Base-by-base conservation (phyloP, 2,329 filamentous ascomycete species). In the Cyclaneusma minus region DNA sequence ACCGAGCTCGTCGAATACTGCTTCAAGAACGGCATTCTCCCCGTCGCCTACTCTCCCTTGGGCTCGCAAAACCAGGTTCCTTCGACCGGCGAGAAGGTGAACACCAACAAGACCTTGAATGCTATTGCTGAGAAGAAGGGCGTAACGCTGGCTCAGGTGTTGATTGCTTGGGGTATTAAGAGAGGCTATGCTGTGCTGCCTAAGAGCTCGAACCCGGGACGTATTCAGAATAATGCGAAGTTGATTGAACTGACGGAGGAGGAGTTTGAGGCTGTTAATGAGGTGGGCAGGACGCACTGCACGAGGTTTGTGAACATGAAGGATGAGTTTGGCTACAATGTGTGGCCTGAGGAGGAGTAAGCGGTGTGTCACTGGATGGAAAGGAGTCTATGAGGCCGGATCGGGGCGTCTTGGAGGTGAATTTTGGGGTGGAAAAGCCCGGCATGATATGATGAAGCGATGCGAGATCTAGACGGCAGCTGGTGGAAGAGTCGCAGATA, bases 241-340 rank as follows among this genome's bases (percentile, higher is more conserved):
- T 59, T 81, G 33, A 62, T 80, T 41, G 60, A 68, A 40, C 60
- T 79, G 29, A 68, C 71, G 36, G 58, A 55, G 7, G 63, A 67
- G 21, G 77, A 84, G 36, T 45, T 75, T 34, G 58, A 62, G 45
- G 55, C 52, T 27, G 55, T 75, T 9, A 55, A 62, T 37, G 49
- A 58, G 34, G 73, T 81, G 6, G 72, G 74, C 1, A 60, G 67
- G 45, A 68, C 69, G 18, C 61, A 75, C 27, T 69, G 78, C 49
- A 67, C 64, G 14, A 67, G 77, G 19, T 82, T 83, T 43, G 76
- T 83, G 32, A 81, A 83, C 55, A 82, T 82, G 76, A 82, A 79
- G 61, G 75, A 80, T 37, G 79, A 72, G 1, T 82, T 82, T 48
- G 77, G 77, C 5, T 79, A 77, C 46, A 60, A 82, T 40, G 64